Percentiles rank a stretch among this genome's conserved stretches.
These are phyloP conservation scores for Chytriomyces hyalinus DNA, from an alignment of 192 early-diverging fungal genomes.

Conservation along the genomic window DNA sequence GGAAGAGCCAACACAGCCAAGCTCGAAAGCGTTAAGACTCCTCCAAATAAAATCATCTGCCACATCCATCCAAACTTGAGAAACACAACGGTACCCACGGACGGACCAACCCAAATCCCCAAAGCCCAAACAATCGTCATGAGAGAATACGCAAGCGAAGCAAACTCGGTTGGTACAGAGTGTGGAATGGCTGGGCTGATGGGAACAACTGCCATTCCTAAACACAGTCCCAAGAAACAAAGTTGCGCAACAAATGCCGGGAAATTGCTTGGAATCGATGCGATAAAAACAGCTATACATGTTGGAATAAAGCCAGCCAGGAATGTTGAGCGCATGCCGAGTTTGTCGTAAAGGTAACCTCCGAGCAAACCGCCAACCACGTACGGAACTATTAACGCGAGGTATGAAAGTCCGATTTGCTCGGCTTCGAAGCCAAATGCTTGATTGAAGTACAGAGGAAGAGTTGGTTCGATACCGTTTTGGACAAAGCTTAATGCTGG, in stretches of 20 bases:
- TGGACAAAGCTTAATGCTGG: not conserved
- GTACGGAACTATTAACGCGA: not conserved
- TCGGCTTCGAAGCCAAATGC: not conserved
- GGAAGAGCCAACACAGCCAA: too few species aligned
- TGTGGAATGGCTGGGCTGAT: not conserved
- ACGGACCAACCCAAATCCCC: not conserved
- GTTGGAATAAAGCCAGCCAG: not conserved
- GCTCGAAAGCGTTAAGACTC: too few species aligned
- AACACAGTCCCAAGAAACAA: not conserved
- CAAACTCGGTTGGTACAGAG: not conserved
- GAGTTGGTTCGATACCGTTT: slow-evolving; percentile 3
- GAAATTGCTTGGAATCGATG: not conserved
- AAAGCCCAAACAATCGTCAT: slow-evolving; percentile 17
- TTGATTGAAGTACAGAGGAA: not conserved
- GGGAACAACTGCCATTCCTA: slow-evolving; percentile 1
- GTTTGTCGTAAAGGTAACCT: slow-evolving; percentile 2
- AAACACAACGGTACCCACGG: not conserved
- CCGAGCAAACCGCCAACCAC: not conserved
- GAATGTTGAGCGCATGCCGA: not conserved
- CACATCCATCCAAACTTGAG: not conserved
- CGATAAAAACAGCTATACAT: not conserved
- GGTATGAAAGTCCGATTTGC: not conserved
- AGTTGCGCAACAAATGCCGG: not conserved
- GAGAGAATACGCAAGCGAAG: not conserved
- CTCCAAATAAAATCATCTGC: not conserved